Evolutionary conservation across 2,329 filamentous ascomycete genomes (phyloP).

Genomic region (Monilinia fructicola): DNA sequence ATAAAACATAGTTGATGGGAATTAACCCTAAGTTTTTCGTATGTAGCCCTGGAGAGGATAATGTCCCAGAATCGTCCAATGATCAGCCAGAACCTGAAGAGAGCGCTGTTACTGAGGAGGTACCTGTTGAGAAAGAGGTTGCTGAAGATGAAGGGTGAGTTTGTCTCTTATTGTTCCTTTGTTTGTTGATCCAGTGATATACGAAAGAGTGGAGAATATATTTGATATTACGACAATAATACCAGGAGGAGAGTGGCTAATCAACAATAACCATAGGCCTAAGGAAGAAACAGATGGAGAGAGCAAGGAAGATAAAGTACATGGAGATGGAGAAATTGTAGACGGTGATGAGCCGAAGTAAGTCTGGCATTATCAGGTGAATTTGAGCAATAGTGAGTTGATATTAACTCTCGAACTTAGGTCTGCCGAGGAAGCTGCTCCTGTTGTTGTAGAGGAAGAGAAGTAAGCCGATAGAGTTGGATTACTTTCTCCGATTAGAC

Average conservation of each 20-base stretch:
- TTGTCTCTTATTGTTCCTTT: neutral
- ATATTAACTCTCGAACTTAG: neutral
- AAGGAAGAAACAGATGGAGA: neutral
- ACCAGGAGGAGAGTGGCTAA: neutral
- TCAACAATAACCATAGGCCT: neutral
- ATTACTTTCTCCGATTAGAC: neutral
- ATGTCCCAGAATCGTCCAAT: neutral
- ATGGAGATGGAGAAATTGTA: neutral
- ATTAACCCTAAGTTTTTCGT: neutral
- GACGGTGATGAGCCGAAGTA: neutral
- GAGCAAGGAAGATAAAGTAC: neutral
- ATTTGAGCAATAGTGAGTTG: neutral
- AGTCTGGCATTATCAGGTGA: neutral
- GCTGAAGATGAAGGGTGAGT: slow-evolving; percentile 4
- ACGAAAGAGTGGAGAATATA: neutral
- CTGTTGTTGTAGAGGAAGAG: neutral
- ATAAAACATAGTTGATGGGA: neutral
- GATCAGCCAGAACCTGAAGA: neutral
- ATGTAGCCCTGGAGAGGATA: neutral
- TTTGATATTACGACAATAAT: neutral
- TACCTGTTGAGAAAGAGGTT: slow-evolving; percentile 11
- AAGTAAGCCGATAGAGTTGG: neutral
- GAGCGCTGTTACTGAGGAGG: neutral
- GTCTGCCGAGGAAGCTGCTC: neutral
- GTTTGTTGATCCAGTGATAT: neutral